phyloP scores from a whole-genome alignment of 1,139 yeast genomes.

The Suhomyces atakaporum region DNA sequence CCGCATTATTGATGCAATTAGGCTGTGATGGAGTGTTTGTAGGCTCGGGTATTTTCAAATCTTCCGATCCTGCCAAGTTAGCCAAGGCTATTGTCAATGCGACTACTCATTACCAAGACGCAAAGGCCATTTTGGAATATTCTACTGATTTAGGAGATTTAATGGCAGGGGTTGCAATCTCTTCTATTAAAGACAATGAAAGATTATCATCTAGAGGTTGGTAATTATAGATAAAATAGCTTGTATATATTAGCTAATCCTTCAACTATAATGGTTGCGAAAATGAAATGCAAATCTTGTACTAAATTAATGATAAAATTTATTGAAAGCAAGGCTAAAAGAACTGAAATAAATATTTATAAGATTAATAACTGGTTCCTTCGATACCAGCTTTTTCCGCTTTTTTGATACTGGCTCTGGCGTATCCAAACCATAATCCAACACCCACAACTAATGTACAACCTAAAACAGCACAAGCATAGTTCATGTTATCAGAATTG shows the following conservation, averaged over 20 bases:
- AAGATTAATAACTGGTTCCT: background rate
- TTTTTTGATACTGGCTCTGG: constrained; percentile 16
- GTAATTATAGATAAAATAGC: constrained; percentile 30
- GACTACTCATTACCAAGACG: constrained; percentile 71
- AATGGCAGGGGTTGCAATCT: constrained; percentile 69
- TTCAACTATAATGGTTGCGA: background rate
- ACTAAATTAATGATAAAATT: too few relatives aligned
- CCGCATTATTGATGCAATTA: constrained; percentile 84
- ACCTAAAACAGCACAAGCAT: constrained; percentile 39
- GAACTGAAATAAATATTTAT: too few relatives aligned
- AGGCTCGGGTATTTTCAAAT: constrained; percentile 86
- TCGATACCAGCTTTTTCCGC: constrained; percentile 1
- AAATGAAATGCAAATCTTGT: too few relatives aligned
- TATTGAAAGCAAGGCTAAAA: too few relatives aligned
- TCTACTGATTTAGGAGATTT: constrained; percentile 77
- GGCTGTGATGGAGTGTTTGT: constrained; percentile 94
- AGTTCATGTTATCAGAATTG: constrained; percentile 35
- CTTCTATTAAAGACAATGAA: constrained; percentile 48
- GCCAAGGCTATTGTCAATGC: constrained; percentile 84
- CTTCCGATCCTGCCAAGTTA: constrained; percentile 70
- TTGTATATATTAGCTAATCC: background rate
- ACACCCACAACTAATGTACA: constrained; percentile 31
- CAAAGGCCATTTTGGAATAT: constrained; percentile 63
- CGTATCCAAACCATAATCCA: constrained; percentile 31
- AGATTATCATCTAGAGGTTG: constrained; percentile 56